Evolutionary conservation across 2,329 filamentous ascomycete genomes (phyloP).

Genomic region (Xylaria sp.): DNA sequence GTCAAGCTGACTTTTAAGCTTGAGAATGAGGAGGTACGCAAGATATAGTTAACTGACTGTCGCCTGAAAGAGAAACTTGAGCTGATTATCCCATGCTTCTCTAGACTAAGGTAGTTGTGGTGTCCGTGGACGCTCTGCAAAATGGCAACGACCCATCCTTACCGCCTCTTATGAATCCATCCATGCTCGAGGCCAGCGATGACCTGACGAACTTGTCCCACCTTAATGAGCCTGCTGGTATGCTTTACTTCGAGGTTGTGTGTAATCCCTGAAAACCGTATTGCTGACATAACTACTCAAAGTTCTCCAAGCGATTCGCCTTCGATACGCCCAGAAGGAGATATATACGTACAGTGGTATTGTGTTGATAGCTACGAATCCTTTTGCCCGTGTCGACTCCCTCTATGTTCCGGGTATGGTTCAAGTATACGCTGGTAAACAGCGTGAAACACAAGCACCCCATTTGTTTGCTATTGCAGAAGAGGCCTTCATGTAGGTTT

Average conservation of each 20-base stretch:
- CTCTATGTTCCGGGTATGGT: slow-evolving; percentile 99
- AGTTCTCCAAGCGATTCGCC: slow-evolving; percentile 97
- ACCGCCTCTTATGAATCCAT: slow-evolving; percentile 96
- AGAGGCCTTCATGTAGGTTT: slow-evolving; percentile 88
- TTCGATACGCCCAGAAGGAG: slow-evolving; percentile 97
- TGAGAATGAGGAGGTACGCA: slow-evolving; percentile 87
- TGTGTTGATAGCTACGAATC: slow-evolving; percentile 97
- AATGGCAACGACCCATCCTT: slow-evolving; percentile 80
- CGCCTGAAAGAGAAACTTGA: neutral
- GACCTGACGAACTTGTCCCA: slow-evolving; percentile 97
- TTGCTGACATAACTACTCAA: slow-evolving; percentile 34
- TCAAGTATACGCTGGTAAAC: slow-evolving; percentile 98
- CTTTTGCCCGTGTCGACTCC: slow-evolving; percentile 96
- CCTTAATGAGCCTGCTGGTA: slow-evolving; percentile 96
- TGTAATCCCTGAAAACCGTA: slow-evolving; percentile 36
- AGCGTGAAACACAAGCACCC: slow-evolving; percentile 94
- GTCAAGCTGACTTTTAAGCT: slow-evolving; percentile 88
- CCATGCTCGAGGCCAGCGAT: slow-evolving; percentile 98
- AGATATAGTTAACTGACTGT: slow-evolving; percentile 7
- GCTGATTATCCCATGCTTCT: slow-evolving; percentile 37
- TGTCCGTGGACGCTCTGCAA: slow-evolving; percentile 79
- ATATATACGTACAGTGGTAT: slow-evolving; percentile 99
- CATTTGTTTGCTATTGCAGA: slow-evolving; percentile 99
- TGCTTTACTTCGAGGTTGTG: slow-evolving; percentile 26
- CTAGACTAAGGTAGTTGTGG: slow-evolving; percentile 82